These are phyloP conservation scores for Boletus rufocinnamomeus DNA, from an alignment of 768 basidiomycete genomes.

Conservation along the genomic window DNA sequence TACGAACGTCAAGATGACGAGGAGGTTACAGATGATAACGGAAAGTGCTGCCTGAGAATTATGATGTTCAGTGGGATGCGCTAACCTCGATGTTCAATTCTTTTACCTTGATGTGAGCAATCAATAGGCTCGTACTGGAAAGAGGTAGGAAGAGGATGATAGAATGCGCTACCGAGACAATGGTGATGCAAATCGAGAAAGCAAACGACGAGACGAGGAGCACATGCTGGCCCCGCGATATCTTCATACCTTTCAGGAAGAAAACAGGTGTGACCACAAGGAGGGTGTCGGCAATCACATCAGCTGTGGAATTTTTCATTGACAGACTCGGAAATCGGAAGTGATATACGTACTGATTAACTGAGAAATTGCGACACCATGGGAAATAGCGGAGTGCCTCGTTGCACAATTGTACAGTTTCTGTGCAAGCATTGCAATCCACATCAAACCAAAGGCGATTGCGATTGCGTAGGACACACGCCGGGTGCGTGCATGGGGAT, in stretches of 20 bases:
- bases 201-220: constrained; percentile 24
- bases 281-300: constrained; percentile 19
- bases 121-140: constrained; percentile 4
- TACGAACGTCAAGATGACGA: constrained; percentile 20
- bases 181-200: constrained; percentile 24
- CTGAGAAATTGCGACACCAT: constrained; percentile 13
- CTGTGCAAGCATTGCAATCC: constrained; percentile 5
- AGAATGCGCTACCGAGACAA: constrained; percentile 16
- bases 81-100: not conserved
- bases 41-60: constrained; percentile 23
- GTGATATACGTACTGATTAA: constrained; percentile 14
- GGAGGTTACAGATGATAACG: constrained; percentile 24
- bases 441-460: constrained; percentile 18
- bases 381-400: not conserved
- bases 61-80: not conserved
- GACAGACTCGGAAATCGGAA: not conserved
- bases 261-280: constrained; percentile 19
- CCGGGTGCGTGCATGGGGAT: not conserved
- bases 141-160: constrained; percentile 11
- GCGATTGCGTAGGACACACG: constrained; percentile 1
- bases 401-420: constrained; percentile 9
- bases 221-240: constrained; percentile 16
- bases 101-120: constrained; percentile 24
- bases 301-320: constrained; percentile 15
- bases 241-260: constrained; percentile 16